These are phyloP conservation scores for Leccinum pachyderme DNA, from an alignment of 1,284 basidiomycete genomes.

Conservation along the genomic window DNA sequence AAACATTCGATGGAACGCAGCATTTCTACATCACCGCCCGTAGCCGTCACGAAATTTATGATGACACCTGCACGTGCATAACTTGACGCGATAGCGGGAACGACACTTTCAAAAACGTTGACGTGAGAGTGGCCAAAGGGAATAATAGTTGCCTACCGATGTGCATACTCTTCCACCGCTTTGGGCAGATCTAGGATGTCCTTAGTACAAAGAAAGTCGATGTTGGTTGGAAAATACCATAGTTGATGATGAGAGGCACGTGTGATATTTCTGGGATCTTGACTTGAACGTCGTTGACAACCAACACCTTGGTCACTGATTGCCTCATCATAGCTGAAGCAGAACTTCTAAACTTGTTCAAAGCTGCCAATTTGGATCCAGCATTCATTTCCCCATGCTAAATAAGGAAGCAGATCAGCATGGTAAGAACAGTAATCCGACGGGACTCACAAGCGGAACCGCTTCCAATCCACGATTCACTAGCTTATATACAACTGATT, in stretches of 20 bases:
- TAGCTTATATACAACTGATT: conserved; percentile 88
- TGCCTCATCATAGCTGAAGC: conserved; percentile 58
- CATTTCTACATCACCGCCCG: conserved; percentile 97
- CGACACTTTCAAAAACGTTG: conserved; percentile 49
- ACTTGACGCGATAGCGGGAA: conserved; percentile 77
- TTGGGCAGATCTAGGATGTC: conserved; percentile 76
- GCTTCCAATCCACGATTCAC: conserved; percentile 82
- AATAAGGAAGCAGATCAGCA: conserved; percentile 31
- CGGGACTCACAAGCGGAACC: conserved; percentile 40
- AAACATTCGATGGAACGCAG: conserved; percentile 95
- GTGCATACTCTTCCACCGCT: conserved; percentile 94
- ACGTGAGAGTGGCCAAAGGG: conserved; percentile 4
- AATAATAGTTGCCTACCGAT: conserved; percentile 55
- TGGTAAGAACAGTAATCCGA: not conserved
- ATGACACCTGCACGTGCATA: conserved; percentile 85
- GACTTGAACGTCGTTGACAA: conserved; percentile 89
- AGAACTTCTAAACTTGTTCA: conserved; percentile 75
- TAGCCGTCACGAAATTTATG: conserved; percentile 94
- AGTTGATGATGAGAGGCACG: conserved; percentile 90
- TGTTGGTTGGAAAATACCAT: conserved; percentile 49
- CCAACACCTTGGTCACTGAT: conserved; percentile 69
- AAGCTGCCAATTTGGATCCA: conserved; percentile 72
- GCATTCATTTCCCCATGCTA: conserved; percentile 87
- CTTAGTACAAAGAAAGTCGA: conserved; percentile 10
- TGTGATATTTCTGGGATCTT: conserved; percentile 88